Evolutionary conservation across 495 filamentous ascomycete species (phyloP).

Genomic region (Aspergillus affinis): DNA sequence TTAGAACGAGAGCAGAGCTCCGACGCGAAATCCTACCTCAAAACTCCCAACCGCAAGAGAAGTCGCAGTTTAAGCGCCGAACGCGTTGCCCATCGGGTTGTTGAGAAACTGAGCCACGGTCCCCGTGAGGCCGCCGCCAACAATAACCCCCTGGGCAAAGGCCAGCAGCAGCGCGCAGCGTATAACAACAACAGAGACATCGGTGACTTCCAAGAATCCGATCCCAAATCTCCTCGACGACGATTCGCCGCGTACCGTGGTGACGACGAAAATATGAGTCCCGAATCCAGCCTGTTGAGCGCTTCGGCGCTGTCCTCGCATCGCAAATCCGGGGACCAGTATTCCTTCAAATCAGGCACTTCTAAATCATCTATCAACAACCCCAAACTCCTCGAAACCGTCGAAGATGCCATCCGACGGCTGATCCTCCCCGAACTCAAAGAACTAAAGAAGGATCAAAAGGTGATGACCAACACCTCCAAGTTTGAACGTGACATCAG

Average conservation of each 20-base stretch:
- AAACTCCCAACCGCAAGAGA: constrained; percentile 60
- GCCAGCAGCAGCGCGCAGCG: constrained; percentile 39
- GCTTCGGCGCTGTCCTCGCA: constrained; percentile 67
- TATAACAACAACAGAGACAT: constrained; percentile 58
- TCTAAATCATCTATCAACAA: constrained; percentile 92
- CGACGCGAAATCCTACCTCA: constrained; percentile 57
- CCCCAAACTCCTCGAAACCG: constrained; percentile 88
- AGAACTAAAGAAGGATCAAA: constrained; percentile 86
- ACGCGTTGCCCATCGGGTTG: constrained; percentile 67
- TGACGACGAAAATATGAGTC: constrained; percentile 60
- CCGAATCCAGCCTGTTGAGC: constrained; percentile 73
- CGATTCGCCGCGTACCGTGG: constrained; percentile 56
- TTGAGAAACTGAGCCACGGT: constrained; percentile 61
- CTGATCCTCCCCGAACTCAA: constrained; percentile 90
- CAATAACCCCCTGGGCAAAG: constrained; percentile 46
- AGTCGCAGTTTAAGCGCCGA: constrained; percentile 76
- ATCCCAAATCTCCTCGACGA: constrained; percentile 56
- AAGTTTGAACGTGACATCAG: constrained; percentile 62
- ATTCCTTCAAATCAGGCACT: constrained; percentile 71
- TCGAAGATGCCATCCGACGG: constrained; percentile 92
- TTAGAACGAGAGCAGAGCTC: constrained; percentile 47
- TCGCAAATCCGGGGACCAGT: constrained; percentile 69
- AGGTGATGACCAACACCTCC: constrained; percentile 57
- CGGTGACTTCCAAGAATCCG: constrained; percentile 59
- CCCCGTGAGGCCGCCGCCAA: constrained; percentile 49